phyloP scores from a whole-genome alignment of 768 basidiomycete genomes.

The Arthromyces matolae region DNA sequence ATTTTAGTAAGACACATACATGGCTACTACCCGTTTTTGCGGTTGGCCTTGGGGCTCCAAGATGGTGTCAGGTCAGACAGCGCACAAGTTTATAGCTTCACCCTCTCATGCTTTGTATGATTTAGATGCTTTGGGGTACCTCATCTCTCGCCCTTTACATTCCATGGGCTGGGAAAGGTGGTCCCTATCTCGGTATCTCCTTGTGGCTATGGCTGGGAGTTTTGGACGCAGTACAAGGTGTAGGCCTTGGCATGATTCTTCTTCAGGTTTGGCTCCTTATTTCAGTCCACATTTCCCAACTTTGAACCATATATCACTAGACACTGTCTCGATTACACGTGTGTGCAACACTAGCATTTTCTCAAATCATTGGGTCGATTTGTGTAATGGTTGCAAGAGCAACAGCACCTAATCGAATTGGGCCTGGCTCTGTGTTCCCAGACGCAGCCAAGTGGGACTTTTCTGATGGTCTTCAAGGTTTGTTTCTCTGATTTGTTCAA shows the following conservation, averaged over 20 bases:
- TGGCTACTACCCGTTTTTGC: slow-evolving; percentile 95
- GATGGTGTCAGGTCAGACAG: slow-evolving; percentile 81
- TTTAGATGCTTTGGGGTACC: slow-evolving; percentile 89
- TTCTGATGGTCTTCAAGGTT: slow-evolving; percentile 58
- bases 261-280: slow-evolving; percentile 52
- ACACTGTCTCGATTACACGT: slow-evolving; percentile 92
- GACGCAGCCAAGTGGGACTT: slow-evolving; percentile 92
- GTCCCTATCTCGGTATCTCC: slow-evolving; percentile 86
- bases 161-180: slow-evolving; percentile 84
- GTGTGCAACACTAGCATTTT: slow-evolving; percentile 86
- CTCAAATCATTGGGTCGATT: slow-evolving; percentile 84
- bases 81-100: slow-evolving; percentile 3
- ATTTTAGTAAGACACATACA: slow-evolving; percentile 90
- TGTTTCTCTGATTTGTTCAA: slow-evolving; percentile 10
- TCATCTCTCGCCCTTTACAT: slow-evolving; percentile 91
- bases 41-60: slow-evolving; percentile 87
- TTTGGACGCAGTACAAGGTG: slow-evolving; percentile 90
- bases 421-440: slow-evolving; percentile 88
- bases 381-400: slow-evolving; percentile 93
- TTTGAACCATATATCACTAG: slow-evolving; percentile 29
- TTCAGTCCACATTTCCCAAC: slow-evolving; percentile 17
- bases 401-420: slow-evolving; percentile 85
- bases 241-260: slow-evolving; percentile 88
- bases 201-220: slow-evolving; percentile 97
- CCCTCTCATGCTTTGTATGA: neutral